These are phyloP conservation scores for Triadica sebifera DNA, from an alignment of 345 rosid species.

Conservation along the genomic window DNA sequence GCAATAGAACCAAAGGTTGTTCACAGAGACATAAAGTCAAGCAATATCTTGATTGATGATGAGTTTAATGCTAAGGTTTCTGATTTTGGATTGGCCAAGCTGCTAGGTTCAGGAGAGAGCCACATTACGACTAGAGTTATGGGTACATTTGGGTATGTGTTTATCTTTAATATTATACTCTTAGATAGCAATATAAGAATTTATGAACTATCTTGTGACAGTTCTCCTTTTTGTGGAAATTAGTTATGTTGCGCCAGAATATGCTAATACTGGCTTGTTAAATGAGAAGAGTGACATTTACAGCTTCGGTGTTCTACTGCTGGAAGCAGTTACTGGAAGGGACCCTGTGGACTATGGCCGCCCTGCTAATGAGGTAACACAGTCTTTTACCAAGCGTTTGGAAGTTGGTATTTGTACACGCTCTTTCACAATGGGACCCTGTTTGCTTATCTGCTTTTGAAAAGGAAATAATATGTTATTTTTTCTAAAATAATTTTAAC, in stretches of 20 bases:
- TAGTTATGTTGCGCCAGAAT: slow-evolving; percentile 98
- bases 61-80: slow-evolving; percentile 76
- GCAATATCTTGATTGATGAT: slow-evolving; percentile 86
- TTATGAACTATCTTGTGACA: slow-evolving; percentile 12
- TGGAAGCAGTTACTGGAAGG: slow-evolving; percentile 90
- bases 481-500: slow-evolving; percentile 7
- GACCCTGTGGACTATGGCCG: slow-evolving; percentile 94
- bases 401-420: not conserved
- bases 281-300: slow-evolving; percentile 96
- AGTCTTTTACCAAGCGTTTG: not conserved
- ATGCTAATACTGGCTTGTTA: slow-evolving; percentile 86
- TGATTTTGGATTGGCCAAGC: slow-evolving; percentile 97
- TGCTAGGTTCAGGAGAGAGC: slow-evolving; percentile 81
- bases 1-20: slow-evolving; percentile 97
- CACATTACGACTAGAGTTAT: slow-evolving; percentile 95
- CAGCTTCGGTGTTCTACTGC: slow-evolving; percentile 91
- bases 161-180: not conserved
- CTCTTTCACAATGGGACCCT: not conserved
- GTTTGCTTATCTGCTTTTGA: not conserved
- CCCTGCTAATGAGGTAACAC: slow-evolving; percentile 75
- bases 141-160: slow-evolving; percentile 95
- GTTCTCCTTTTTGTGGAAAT: slow-evolving; percentile 19
- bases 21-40: slow-evolving; percentile 93
- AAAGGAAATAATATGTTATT: not conserved
- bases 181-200: slow-evolving; percentile 7